Evolutionary conservation across 768 basidiomycete genomes (phyloP), one percentile per base, ranked within the genome.

Genomic region (Tylopilus felleus): DNA sequence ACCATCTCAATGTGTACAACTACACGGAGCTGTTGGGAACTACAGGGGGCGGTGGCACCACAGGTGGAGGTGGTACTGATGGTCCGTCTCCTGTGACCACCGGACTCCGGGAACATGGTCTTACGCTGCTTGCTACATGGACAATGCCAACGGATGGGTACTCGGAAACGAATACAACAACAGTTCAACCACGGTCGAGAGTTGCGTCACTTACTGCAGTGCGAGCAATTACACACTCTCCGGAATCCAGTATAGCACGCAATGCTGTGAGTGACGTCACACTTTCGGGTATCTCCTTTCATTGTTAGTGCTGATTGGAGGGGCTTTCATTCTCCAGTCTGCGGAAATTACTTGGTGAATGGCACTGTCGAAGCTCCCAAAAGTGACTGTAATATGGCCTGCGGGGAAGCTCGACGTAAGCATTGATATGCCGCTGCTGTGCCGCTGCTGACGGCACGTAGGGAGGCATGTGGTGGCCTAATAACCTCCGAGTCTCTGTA

Each of bases 401-500:
- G 93, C 55, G 77, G 77, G 92, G 90, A 22, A 85, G 83, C 53
- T 33, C 80, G 10, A 75, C 79, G 88, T 87, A 58, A 61, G 84
- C 65, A 0, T 19, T 10, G 2, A 38, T 5, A 2, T 38, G 0
- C n/a, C n/a, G 38, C n/a, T 6, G 9, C 23, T 23, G 33, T 12
- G 21, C 14, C 46, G 2, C 33, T 25, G 23, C 46, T 47, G 16
- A 5, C 21, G 22, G 17, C 17, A 36, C 8, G 16, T 55, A 85
- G 84, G 13, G 77, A 86, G 65, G 80, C 82, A 39, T 92, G 89
- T 57, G 90, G 90, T 64, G 90, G 83, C 7, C 83, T 1, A 84
- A 84, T 62, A 78, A 81, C n/a, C 63, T 91, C 25, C 88, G 87
- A 1, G 79, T 89, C 14, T n/a, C n/a, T n/a, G n/a, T 91, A 90